Evolutionary conservation across 257 asterid species (phyloP), one percentile per base, ranked within the genome.

Genomic region (Craterostigma plantagineum): DNA sequence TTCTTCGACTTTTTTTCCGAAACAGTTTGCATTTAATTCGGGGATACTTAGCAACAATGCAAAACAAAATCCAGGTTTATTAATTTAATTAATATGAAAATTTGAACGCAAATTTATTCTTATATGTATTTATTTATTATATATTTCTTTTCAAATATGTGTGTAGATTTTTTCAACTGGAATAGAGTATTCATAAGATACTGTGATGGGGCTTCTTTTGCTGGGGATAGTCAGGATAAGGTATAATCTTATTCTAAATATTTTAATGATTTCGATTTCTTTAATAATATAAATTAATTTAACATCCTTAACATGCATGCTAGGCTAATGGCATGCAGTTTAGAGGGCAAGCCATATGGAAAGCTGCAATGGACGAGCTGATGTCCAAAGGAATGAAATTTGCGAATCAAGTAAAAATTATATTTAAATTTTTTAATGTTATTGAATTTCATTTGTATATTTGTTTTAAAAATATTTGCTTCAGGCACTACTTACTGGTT

Each of bases 401-500:
- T 7, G 94, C 95, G 1, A 60, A 72, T 60, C 76, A 68, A 68
- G 98, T 79, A 79, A 36, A 40, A 33, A 41, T 11, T 8, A 5
- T 23, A 23, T 40, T 14, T 9, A 11, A 11, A 6, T 38, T 10
- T 8, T 16, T 3, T 2, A 9, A 23, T 23, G 2, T 2, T 23
- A 23, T 23, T 23, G 30, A 23, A 23, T 23, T 23, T 23, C 2
- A 23, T 23, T 23, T 23, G 2, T 7, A 27, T 8, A 14, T 2
- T 16, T 51, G 10, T 7, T 2, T 43, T 10, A 11, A 35, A 7
- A 38, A 10, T 9, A n/a, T 50, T 14, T 8, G 33, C 60, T 63
- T 53, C 72, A 90, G 95, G 91, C 91, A 10, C 99, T 90, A 61
- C 99, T 79, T 35, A 66, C 95, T 0, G 99, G 99, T 36, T 90